Evolutionary conservation across 202 grass and related monocot species (phyloP).

Genomic region (Dendrocalamus latiflorus): DNA sequence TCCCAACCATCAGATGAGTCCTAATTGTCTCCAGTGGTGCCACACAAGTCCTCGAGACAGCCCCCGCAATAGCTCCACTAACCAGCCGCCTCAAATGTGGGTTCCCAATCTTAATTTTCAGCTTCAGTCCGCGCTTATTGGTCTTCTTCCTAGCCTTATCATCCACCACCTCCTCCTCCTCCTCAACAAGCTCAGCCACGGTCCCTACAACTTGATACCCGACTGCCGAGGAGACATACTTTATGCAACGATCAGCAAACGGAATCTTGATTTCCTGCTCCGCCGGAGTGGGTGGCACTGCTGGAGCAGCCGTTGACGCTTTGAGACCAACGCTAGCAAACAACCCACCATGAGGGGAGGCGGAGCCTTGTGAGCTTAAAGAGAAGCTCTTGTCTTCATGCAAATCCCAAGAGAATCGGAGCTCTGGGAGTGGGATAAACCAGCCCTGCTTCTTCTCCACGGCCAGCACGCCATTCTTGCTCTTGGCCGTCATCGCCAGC

Average conservation of each 20-base stretch:
- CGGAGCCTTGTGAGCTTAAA: constrained; percentile 25
- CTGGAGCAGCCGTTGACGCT: background rate
- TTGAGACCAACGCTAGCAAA: constrained; percentile 57
- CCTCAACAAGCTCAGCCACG: background rate
- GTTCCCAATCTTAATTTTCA: constrained; percentile 72
- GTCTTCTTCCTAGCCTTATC: constrained; percentile 31
- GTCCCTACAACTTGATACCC: constrained; percentile 16
- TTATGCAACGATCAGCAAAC: constrained; percentile 40
- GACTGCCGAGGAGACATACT: constrained; percentile 36
- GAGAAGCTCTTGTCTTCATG: constrained; percentile 31
- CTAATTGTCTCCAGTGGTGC: constrained; percentile 84
- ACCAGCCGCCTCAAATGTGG: constrained; percentile 70
- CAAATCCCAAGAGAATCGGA: constrained; percentile 36
- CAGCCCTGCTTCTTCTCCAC: constrained; percentile 40
- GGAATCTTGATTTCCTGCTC: constrained; percentile 53
- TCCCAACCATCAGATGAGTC: constrained; percentile 88
- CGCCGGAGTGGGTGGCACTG: background rate
- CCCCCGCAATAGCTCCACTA: constrained; percentile 80
- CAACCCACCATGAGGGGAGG: constrained; percentile 22
- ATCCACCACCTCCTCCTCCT: constrained; percentile 31
- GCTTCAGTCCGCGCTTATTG: constrained; percentile 31
- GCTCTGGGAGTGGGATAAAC: constrained; percentile 30
- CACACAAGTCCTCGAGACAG: constrained; percentile 69
- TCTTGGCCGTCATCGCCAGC: constrained; percentile 36
- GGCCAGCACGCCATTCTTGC: background rate